Evolutionary conservation across 352 stramenopile species (phyloP).

Genomic region (Phytophthora idaei): DNA sequence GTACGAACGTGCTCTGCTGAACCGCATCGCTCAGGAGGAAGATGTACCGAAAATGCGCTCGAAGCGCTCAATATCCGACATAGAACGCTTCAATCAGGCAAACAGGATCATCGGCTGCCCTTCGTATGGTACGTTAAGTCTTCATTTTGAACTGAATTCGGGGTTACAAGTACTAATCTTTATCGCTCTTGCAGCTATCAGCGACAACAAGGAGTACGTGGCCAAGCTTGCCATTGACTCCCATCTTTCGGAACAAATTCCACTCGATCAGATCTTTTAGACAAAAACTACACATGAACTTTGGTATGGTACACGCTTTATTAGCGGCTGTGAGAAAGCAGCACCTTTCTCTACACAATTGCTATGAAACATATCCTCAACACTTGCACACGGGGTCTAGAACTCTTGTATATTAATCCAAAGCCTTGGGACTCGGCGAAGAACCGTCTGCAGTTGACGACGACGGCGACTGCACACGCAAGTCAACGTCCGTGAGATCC

Average conservation of each 20-base stretch:
- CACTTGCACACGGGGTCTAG: slow-evolving; percentile 13
- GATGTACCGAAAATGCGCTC: slow-evolving; percentile 7
- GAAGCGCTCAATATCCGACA: slow-evolving; percentile 47
- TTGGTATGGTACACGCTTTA: slow-evolving; percentile 41
- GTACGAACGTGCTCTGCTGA: slow-evolving; percentile 52
- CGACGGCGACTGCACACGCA: slow-evolving; percentile 46
- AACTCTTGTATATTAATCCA: slow-evolving; percentile 11
- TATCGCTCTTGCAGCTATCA: slow-evolving; percentile 51
- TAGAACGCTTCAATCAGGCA: slow-evolving; percentile 55
- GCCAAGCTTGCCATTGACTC: slow-evolving; percentile 79
- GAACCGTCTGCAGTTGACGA: slow-evolving; percentile 68
- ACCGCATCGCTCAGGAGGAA: slow-evolving; percentile 27
- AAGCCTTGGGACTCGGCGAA: slow-evolving; percentile 45
- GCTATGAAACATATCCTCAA: slow-evolving; percentile 4
- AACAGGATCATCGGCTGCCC: slow-evolving; percentile 74
- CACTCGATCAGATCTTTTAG: slow-evolving; percentile 71
- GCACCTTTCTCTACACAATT: slow-evolving; percentile 17
- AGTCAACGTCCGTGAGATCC: slow-evolving; percentile 35
- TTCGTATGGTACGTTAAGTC: slow-evolving; percentile 62
- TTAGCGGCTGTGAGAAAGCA: slow-evolving; percentile 29
- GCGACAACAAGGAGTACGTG: slow-evolving; percentile 85
- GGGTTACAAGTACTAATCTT: neutral
- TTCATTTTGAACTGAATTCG: neutral
- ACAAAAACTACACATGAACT: neutral
- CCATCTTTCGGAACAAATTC: slow-evolving; percentile 63